Evolutionary conservation across 176 grass and related monocot genomes (phyloP).

Genomic region (Zea luxurians): DNA sequence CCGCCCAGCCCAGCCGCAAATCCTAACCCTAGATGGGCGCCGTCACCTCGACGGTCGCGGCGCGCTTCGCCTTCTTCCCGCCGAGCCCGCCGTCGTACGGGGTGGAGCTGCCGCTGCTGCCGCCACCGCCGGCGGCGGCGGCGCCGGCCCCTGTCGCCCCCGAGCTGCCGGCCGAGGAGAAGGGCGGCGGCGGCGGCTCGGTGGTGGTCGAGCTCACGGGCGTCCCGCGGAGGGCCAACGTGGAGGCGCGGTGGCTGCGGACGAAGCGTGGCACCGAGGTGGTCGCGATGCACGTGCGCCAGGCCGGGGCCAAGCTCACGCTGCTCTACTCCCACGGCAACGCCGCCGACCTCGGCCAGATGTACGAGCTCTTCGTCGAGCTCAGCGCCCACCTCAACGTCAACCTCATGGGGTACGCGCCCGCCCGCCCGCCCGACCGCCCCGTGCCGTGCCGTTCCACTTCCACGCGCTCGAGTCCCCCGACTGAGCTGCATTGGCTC

Average conservation of each 20-base stretch:
- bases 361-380: slow-evolving; percentile 95
- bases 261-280: slow-evolving; percentile 75
- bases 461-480: background rate
- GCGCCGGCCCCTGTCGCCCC: too few species aligned
- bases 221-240: slow-evolving; percentile 63
- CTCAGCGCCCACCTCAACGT: slow-evolving; percentile 88
- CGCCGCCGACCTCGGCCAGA: slow-evolving; percentile 93
- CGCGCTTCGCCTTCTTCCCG: slow-evolving; percentile 86
- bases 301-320: slow-evolving; percentile 66
- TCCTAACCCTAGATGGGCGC: slow-evolving; percentile 64
- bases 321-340: slow-evolving; percentile 98
- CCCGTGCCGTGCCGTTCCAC: background rate
- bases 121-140: too few species aligned
- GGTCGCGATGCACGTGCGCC: slow-evolving; percentile 81
- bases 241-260: slow-evolving; percentile 72
- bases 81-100: slow-evolving; percentile 76
- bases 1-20: background rate
- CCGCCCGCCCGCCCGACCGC: background rate
- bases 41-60: slow-evolving; percentile 75
- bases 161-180: background rate
- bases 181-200: background rate
- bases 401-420: slow-evolving; percentile 89
- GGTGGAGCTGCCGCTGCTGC: slow-evolving; percentile 21
- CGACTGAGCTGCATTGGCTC: slow-evolving; percentile 4
- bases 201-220: slow-evolving; percentile 58